Evolutionary conservation across 176 grass and related monocot genomes (phyloP), one percentile per base, ranked within the genome.

Genomic region (Eleusine coracana): DNA sequence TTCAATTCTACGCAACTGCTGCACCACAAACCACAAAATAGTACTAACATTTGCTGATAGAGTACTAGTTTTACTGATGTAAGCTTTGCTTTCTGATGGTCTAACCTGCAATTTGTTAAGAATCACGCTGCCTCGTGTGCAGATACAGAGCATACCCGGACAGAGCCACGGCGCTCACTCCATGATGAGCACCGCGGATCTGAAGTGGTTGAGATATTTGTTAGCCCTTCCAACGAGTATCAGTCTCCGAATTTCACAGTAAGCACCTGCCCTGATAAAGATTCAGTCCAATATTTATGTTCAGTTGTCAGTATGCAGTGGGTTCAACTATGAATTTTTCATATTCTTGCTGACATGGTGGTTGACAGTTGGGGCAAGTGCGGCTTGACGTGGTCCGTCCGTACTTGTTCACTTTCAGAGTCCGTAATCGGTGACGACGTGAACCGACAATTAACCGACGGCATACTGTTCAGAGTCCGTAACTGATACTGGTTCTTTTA

Each of bases 121-220:
- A 59, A 84, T 29, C 52, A 63, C 50, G 6, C 16, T 9, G 17
- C 70, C 76, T 85, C 71, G 42, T 84, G 82, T 10, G 42, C 21
- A 63, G 40, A 37, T 27, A 51, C 66, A 0, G 46, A 68, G 59
- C 8, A 8, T 84, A 70, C 29, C 68, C 36, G 41, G 64, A 71
- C 5, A 20, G 21, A 77, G 39, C 39, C 52, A 8, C 71, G 17
- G 1, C 12, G 41, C 42, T 12, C 37, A 65, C 2, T 51, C 48
- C 68, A 59, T 75, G 70, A 51, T 80, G 76, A 80, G 29, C 34
- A 23, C 49, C 59, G 70, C 62, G 39, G 50, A 89, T 89, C 70
- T 74, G 69, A 50, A 85, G 87, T 89, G 18, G 87, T 85, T 89
- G 81, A 9, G 70, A 80, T 74, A 11, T 74, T 60, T 70, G 34